Percentiles rank a stretch among this genome's conserved stretches.
phyloP scores from a whole-genome alignment of 371 early-diverging fungal species.

The Amoeboaphelidium protococcarum region DNA sequence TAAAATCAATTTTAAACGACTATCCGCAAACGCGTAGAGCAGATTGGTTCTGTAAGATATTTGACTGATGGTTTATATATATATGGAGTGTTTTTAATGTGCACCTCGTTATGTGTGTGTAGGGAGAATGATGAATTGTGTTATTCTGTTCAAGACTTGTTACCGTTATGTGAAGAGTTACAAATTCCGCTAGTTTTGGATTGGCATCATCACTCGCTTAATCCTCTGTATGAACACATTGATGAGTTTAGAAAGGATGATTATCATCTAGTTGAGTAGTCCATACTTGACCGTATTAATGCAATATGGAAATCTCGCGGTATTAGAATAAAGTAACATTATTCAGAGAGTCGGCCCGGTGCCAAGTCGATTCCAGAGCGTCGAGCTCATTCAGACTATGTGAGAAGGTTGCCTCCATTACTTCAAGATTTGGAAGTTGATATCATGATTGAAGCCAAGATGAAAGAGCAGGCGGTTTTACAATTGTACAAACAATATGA shows the following conservation, averaged over 20 bases:
- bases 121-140: constrained; percentile 22
- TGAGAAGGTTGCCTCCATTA: constrained; percentile 13
- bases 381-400: constrained; percentile 14
- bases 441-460: constrained; percentile 26
- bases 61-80: too few relatives aligned
- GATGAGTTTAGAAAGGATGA: constrained; percentile 3
- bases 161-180: constrained; percentile 17
- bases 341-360: constrained; percentile 17
- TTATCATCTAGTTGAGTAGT: too few relatives aligned
- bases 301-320: constrained; percentile 16
- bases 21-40: constrained; percentile 12
- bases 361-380: constrained; percentile 12
- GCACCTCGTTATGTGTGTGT: too few relatives aligned
- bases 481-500: constrained; percentile 15
- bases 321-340: constrained; percentile 22
- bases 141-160: constrained; percentile 16
- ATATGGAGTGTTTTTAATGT: too few relatives aligned
- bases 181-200: constrained; percentile 18
- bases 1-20: constrained; percentile 11
- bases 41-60: constrained; percentile 14
- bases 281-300: constrained; percentile 10
- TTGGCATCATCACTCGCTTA: constrained; percentile 9
- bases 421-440: constrained; percentile 17
- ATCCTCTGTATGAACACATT: constrained; percentile 15
- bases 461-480: constrained; percentile 23